Evolutionary conservation across 2,329 filamentous ascomycete species (phyloP).

Genomic region (Aspergillus sojae): DNA sequence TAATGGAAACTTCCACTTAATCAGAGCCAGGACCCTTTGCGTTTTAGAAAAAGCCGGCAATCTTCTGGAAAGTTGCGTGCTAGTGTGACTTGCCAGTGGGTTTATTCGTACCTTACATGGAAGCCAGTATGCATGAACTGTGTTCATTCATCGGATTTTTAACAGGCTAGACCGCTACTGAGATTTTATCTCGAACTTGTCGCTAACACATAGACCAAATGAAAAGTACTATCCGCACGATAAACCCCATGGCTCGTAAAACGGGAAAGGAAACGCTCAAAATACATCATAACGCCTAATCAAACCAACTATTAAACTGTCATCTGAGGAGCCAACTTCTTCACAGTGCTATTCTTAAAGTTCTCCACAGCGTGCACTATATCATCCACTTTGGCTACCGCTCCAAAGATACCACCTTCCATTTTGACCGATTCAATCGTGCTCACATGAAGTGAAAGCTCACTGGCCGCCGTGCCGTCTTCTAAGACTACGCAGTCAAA

Average conservation of each 20-base stretch:
- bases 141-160: neutral
- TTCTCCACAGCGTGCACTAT: conserved; percentile 46
- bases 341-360: conserved; percentile 44
- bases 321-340: conserved; percentile 48
- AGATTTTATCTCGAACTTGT: neutral
- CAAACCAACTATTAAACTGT: conserved; percentile 21
- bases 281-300: neutral
- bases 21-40: no score
- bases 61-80: neutral
- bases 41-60: no score
- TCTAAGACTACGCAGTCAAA: conserved; percentile 57
- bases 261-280: conserved; percentile 8
- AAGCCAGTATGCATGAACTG: neutral
- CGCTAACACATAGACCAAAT: neutral
- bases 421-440: conserved; percentile 49
- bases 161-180: neutral
- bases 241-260: conserved; percentile 2
- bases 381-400: conserved; percentile 42
- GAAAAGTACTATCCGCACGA: neutral
- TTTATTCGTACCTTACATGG: neutral
- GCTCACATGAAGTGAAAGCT: conserved; percentile 44
- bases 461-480: conserved; percentile 51
- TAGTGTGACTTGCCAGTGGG: neutral
- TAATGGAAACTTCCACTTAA: no score
- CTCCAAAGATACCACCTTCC: conserved; percentile 51